Conservation (phyloP, 495 filamentous ascomycete genomes). For the Hypomontagnella submonticulosa region DNA sequence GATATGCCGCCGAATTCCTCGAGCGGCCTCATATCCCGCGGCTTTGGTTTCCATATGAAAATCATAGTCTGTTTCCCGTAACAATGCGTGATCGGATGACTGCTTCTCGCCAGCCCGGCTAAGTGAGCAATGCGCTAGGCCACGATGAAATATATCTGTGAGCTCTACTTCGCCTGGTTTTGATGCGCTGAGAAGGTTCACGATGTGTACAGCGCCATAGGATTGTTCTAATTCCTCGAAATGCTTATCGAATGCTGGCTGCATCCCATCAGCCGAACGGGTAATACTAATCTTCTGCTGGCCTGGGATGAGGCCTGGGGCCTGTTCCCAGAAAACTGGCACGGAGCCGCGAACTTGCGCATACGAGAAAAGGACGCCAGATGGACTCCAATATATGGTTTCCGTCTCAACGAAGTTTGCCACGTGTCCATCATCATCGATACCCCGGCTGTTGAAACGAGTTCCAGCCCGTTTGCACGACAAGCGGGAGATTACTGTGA, state of each 20-base stretch:
- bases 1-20: constrained; percentile 77
- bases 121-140: constrained; percentile 75
- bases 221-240: constrained; percentile 82
- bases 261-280: constrained; percentile 87
- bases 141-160: constrained; percentile 78
- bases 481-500: constrained; percentile 91
- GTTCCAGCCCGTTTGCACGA: constrained; percentile 94
- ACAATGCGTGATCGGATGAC: constrained; percentile 72
- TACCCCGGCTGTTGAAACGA: constrained; percentile 93
- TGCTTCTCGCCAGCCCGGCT: constrained; percentile 59
- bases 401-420: constrained; percentile 84
- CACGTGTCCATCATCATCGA: constrained; percentile 97
- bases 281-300: constrained; percentile 96
- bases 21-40: constrained; percentile 87
- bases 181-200: constrained; percentile 89
- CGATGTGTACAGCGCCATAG: constrained; percentile 89
- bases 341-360: constrained; percentile 92
- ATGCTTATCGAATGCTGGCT: constrained; percentile 95
- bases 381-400: constrained; percentile 77
- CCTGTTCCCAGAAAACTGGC: constrained; percentile 97
- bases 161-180: constrained; percentile 87
- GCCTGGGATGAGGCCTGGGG: constrained; percentile 83
- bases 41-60: constrained; percentile 94
- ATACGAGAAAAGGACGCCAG: constrained; percentile 87
- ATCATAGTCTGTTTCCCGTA: constrained; percentile 87